Evolutionary conservation across 139 green algal species (phyloP), one percentile per base, ranked within the genome.

Genomic region (Tetradesmus obliquus): DNA sequence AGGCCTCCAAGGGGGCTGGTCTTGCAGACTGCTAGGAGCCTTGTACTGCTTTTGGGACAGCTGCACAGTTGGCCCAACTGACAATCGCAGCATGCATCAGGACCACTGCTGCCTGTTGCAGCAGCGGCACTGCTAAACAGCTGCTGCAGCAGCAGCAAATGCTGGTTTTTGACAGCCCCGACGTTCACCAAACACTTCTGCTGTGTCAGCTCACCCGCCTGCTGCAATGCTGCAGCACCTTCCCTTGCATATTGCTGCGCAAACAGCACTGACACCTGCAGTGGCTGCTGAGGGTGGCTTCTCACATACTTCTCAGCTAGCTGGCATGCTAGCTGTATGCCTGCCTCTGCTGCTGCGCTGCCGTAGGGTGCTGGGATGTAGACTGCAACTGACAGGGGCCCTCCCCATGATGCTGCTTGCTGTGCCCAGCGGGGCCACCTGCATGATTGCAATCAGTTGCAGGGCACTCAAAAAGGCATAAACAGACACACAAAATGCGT

Each of bases 371-470:
- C 87, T 60, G 91, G 88, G 2, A 94, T 88, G 60, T 94, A 92
- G 8, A 94, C 88, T 19, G 91, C 88, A 7, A 92, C 88, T 8
- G 91, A 94, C 3, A 84, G 72, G n/a, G 91, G 88, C 1, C 91
- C 91, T 74, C 82, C 51, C 91, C 91, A 94, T 54, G 91, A 89
- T 24, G 58, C 81, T 55, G 87, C 87, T 86, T 91, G 86, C 62
- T 89, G 86, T 22, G 62, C 62, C n/a, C 87, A 89, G 15, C 86
- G 86, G 3, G 91, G 91, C 91, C 91, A 93, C 2, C 91, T 88
- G 86, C 3, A 13, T 15, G 10, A 0, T 22, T 4, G 60, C 8
- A 13, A 0, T 45, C 60, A 20, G 7, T 13, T 4, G 60, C 60
- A 71, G 60, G 15, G 60, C 8, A 19, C 2, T 71, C 60, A 71